phyloP scores from a whole-genome alignment of 169 alveolate species.

The Theileria annulata region DNA sequence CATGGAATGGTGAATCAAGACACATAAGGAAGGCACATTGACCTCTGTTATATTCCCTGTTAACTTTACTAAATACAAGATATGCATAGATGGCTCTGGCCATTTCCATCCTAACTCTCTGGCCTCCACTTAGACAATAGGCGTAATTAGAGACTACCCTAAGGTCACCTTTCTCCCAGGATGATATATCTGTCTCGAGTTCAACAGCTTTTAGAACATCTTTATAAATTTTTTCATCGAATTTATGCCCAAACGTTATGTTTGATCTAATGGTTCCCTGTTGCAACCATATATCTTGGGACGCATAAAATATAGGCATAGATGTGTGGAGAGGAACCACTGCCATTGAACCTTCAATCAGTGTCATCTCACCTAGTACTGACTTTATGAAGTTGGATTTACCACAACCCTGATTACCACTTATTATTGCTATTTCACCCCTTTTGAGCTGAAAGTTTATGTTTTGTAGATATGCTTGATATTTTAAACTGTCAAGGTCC shows the following conservation, averaged over 20 bases:
- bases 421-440: slow-evolving; percentile 51
- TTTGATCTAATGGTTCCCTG: slow-evolving; percentile 50
- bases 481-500: slow-evolving; percentile 2
- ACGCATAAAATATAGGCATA: slow-evolving; percentile 63
- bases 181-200: slow-evolving; percentile 37
- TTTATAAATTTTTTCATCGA: slow-evolving; percentile 38
- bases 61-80: slow-evolving; percentile 55
- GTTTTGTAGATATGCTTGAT: not conserved
- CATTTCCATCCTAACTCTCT: slow-evolving; percentile 87
- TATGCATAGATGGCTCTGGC: slow-evolving; percentile 90
- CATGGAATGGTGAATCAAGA: slow-evolving; percentile 69
- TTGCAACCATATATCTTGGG: slow-evolving; percentile 63
- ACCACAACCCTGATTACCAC: slow-evolving; percentile 65
- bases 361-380: slow-evolving; percentile 61
- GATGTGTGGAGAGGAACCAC: slow-evolving; percentile 52
- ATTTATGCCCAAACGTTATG: slow-evolving; percentile 43
- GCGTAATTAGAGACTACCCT: slow-evolving; percentile 60
- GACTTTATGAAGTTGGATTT: slow-evolving; percentile 62
- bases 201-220: slow-evolving; percentile 33
- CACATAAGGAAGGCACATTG: slow-evolving; percentile 63
- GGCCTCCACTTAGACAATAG: slow-evolving; percentile 87
- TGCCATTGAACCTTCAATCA: slow-evolving; percentile 65
- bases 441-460: slow-evolving; percentile 34
- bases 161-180: slow-evolving; percentile 63
- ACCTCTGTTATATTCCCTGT: slow-evolving; percentile 15